Percentiles rank a stretch among this genome's conserved stretches.
Evolutionary conservation across 306 rosid genomes (phyloP).

Genomic region (Casuarina cunninghamiana): DNA sequence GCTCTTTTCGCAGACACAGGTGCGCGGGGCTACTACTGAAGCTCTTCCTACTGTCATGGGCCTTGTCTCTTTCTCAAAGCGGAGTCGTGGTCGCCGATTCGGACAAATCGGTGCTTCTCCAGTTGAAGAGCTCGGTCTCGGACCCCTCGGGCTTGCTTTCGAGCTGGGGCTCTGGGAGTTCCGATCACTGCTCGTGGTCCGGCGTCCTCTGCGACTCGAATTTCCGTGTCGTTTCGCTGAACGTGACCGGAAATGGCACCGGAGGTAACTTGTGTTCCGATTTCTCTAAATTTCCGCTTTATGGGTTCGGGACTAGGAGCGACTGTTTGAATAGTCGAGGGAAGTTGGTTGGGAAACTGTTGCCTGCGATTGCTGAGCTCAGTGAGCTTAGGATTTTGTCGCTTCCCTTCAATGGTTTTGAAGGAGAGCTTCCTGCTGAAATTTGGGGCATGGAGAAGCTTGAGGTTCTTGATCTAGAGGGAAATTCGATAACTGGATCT

Average conservation of each 20-base stretch:
- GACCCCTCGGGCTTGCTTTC: constrained; percentile 68
- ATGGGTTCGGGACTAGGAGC: constrained; percentile 70
- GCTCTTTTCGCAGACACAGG: constrained; percentile 19
- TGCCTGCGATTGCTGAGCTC: constrained; percentile 54
- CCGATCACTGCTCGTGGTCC: constrained; percentile 55
- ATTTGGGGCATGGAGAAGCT: constrained; percentile 67
- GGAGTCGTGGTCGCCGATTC: constrained; percentile 42
- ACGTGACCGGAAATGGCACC: constrained; percentile 66
- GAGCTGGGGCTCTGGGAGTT: constrained; percentile 39
- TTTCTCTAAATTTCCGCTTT: constrained; percentile 58
- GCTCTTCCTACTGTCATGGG: constrained; percentile 26
- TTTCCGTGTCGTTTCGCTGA: constrained; percentile 64
- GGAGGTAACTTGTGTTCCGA: constrained; percentile 49
- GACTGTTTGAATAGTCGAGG: constrained; percentile 46
- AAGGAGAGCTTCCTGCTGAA: constrained; percentile 58
- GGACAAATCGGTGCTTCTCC: constrained; percentile 69
- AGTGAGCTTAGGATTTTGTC: constrained; percentile 70
- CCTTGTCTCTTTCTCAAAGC: constrained; percentile 8
- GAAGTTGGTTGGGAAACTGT: constrained; percentile 53
- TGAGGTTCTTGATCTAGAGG: constrained; percentile 90
- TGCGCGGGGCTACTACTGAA: constrained; percentile 20
- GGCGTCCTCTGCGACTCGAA: constrained; percentile 67
- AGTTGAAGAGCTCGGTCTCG: constrained; percentile 55
- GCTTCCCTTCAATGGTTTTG: constrained; percentile 65
- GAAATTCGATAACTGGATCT: constrained; percentile 56